These are phyloP conservation scores for Erodium texanum DNA, from an alignment of 441 rosid species.

Conservation along the genomic window DNA sequence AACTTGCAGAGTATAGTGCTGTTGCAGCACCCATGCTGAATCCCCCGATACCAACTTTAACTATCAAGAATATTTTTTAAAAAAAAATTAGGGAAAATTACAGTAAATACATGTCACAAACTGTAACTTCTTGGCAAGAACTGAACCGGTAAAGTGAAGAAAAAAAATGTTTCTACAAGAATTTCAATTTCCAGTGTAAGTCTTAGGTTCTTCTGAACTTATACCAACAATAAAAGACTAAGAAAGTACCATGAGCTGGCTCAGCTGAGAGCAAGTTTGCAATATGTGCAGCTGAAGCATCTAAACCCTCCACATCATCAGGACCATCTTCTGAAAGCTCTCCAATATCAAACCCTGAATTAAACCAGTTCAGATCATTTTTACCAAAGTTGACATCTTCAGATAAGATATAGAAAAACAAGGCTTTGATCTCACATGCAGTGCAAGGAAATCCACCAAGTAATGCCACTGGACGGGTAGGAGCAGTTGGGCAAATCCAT, in stretches of 20 bases:
- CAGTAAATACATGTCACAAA: too few relatives aligned
- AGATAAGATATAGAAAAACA: background rate
- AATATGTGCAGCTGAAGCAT: constrained; percentile 83
- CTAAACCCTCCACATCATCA: constrained; percentile 80
- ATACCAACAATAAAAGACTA: too few relatives aligned
- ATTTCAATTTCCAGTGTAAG: background rate
- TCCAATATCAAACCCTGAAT: constrained; percentile 83
- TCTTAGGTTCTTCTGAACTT: too few relatives aligned
- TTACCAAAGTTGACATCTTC: background rate
- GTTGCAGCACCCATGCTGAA: constrained; percentile 66
- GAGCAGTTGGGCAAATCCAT: constrained; percentile 98
- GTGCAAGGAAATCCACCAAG: constrained; percentile 91
- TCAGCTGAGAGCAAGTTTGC: constrained; percentile 76
- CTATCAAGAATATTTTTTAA: constrained; percentile 24
- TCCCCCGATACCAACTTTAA: constrained; percentile 58
- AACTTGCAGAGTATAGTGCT: constrained; percentile 56
- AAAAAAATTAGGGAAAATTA: too few relatives aligned
- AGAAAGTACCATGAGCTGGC: constrained; percentile 71
- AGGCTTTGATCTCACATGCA: constrained; percentile 52
- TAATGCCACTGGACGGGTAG: constrained; percentile 63
- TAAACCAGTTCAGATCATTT: constrained; percentile 15
- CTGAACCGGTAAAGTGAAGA: background rate
- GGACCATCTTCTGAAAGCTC: constrained; percentile 69
- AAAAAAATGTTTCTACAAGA: background rate
- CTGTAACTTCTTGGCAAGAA: too few relatives aligned